phyloP scores from a whole-genome alignment of 23 red algal species.

The Gracilaria caudata region DNA sequence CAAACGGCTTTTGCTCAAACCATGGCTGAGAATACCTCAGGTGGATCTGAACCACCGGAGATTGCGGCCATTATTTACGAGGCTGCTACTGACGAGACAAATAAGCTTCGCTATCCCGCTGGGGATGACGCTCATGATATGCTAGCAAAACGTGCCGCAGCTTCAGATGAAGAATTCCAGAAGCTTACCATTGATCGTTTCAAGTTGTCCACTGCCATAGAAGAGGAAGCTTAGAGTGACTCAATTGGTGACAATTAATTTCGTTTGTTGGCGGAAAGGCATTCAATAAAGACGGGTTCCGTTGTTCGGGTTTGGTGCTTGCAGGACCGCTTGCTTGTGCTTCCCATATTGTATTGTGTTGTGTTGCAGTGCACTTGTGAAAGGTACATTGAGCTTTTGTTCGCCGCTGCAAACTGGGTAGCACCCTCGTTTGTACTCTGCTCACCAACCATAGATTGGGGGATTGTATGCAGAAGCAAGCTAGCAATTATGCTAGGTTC shows the following conservation, averaged over 20 bases:
- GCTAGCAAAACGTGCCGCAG: neutral
- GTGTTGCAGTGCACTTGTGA: too few species aligned
- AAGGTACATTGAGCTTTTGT: too few species aligned
- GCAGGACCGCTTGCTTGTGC: too few species aligned
- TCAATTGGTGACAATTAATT: neutral
- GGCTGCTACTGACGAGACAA: neutral
- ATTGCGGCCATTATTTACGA: neutral
- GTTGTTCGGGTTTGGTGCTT: too few species aligned
- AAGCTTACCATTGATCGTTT: neutral
- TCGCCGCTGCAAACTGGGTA: too few species aligned
- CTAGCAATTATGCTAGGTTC: too few species aligned
- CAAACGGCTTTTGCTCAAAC: neutral
- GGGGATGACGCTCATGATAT: neutral
- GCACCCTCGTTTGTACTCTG: too few species aligned
- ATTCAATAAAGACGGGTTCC: too few species aligned
- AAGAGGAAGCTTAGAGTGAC: neutral
- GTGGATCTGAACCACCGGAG: neutral
- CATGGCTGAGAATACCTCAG: neutral
- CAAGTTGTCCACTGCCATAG: neutral
- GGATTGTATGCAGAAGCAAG: too few species aligned
- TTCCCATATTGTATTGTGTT: too few species aligned
- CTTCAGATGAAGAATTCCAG: constrained; percentile 1
- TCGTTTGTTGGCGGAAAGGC: too few species aligned
- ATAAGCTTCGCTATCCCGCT: neutral
- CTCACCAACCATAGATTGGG: too few species aligned